Evolutionary conservation across 306 rosid species (phyloP), one percentile per base, ranked within the genome.

Genomic region (Quercus mongolica): DNA sequence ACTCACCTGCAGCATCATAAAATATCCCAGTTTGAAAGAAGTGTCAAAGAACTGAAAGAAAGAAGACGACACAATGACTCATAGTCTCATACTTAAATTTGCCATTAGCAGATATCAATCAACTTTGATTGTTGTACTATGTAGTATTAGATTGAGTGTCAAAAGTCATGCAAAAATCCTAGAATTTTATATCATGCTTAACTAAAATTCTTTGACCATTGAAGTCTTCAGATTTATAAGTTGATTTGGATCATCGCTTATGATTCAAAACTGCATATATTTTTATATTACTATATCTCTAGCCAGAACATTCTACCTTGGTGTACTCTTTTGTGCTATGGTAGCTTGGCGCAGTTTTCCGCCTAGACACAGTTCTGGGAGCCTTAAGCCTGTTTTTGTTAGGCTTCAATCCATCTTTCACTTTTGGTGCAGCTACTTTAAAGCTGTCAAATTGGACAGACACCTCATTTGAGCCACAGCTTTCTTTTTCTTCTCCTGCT

Each of bases 381-480:
- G 82, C 86, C 81, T 85, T 85, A 26, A 89, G 82, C 76, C 82
- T 88, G 57, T 58, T 80, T 75, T 77, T 75, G 68, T 80, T 61
- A 33, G 89, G 76, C 78, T 80, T 80, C 73, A 79, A 64, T 70
- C 78, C 78, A 41, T 72, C 79, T 38, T 76, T 83, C 14, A 71
- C 86, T 68, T 86, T 86, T 78, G 52, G 49, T 70, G 91, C 81
- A 61, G 71, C 73, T 68, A 83, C 61, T 19, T 90, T 82, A 78
- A 57, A 84, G 83, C 71, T 77, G 38, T 89, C 92, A 78, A 90
- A 91, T 55, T 81, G 86, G 71, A 87, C 83, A 18, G 89, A 77
- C 76, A 91, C 92, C 61, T 94, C 98, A 84, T 94, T 94, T 65
- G 98, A 94, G 33, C 97, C 97, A 19, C 98, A 92, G 82, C 98